These are phyloP conservation scores for Biscogniauxia mediterranea DNA, from an alignment of 2,329 filamentous ascomycete genomes.

Conservation along the genomic window DNA sequence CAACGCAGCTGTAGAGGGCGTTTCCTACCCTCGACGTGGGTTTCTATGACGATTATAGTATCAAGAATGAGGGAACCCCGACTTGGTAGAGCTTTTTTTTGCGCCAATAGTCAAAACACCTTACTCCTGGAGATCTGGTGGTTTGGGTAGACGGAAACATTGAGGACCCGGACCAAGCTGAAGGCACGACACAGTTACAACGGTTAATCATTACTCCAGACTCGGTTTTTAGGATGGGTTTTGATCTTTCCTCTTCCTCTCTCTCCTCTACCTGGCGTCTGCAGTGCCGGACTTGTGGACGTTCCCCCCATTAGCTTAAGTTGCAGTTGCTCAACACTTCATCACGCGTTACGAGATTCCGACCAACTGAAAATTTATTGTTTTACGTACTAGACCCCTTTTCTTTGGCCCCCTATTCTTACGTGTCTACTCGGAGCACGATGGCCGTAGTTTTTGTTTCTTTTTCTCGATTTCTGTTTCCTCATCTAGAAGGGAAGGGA, in stretches of 20 bases:
- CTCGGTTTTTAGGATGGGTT: background rate
- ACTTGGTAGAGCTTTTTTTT: background rate
- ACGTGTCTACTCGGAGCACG: background rate
- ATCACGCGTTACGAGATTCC: background rate
- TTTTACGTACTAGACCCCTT: background rate
- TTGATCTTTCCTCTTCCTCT: background rate
- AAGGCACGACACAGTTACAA: background rate
- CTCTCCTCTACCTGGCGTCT: background rate
- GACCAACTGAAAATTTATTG: background rate
- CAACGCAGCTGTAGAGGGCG: constrained; percentile 77
- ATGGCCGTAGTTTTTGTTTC: constrained; percentile 1
- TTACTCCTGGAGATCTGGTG: background rate
- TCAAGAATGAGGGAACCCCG: background rate
- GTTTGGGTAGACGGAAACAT: background rate
- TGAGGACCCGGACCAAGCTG: background rate
- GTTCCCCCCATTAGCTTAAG: background rate
- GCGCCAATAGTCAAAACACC: background rate
- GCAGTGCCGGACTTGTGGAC: background rate
- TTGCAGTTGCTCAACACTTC: background rate
- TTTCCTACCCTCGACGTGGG: constrained; percentile 75
- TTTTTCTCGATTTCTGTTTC: constrained; percentile 2
- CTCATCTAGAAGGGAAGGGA: constrained; percentile 4
- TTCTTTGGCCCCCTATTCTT: background rate
- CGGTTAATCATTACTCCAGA: background rate
- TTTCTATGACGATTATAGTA: constrained; percentile 42